Base-by-base conservation (phyloP, 2,329 filamentous ascomycete genomes). In the Alternaria ventricosa region DNA sequence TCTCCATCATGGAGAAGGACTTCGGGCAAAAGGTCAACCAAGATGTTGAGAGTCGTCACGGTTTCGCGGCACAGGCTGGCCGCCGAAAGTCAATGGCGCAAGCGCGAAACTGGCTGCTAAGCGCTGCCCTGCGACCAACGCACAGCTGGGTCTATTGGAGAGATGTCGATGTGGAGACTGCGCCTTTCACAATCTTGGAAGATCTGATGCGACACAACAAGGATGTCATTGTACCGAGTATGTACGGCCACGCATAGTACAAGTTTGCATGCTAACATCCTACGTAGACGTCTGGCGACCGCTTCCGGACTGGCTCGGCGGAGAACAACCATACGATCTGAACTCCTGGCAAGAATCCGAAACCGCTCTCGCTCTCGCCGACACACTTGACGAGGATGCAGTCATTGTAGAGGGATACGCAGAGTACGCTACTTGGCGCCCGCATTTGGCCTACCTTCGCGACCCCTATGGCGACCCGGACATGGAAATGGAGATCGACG, bases 321-420 rank as follows among this genome's bases (percentile, higher is more conserved):
- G 96, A 74, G 96, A 99, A 79, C 96, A 99, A 79, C 96, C 96
- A 2, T 99, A 99, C 79, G 96, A 99, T 82, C 81, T 99, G 73
- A 99, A 99, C 80, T 98, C 95, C 15, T 99, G 96, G 96, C 96
- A 99, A 81, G 96, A 99, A 81, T 99, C 96, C 0, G 96, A 99
- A 77, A 99, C 96, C 0, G 96, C 96, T 0, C 85, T 99, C 56
- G 93, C 93, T 9, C 86, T 99, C 41, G 96, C 96, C 11, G 95
- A 99, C 68, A 97, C 94, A 0, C 86, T 99, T 5, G 96, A 99
- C 70, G 96, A 99, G 79, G 96, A 99, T 78, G 96, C 96, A 5
- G 96, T 99, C 43, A 99, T 99, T 81, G 96, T 99, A 5, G 96
- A 99, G 81, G 96, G 96, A 18, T 99, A 99, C 77, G 96, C 96